A percentile compares a stretch with the other conserved stretches of the same genome.
phyloP scores from a whole-genome alignment of 2,329 filamentous ascomycete genomes.

The Diaporthe sp. region DNA sequence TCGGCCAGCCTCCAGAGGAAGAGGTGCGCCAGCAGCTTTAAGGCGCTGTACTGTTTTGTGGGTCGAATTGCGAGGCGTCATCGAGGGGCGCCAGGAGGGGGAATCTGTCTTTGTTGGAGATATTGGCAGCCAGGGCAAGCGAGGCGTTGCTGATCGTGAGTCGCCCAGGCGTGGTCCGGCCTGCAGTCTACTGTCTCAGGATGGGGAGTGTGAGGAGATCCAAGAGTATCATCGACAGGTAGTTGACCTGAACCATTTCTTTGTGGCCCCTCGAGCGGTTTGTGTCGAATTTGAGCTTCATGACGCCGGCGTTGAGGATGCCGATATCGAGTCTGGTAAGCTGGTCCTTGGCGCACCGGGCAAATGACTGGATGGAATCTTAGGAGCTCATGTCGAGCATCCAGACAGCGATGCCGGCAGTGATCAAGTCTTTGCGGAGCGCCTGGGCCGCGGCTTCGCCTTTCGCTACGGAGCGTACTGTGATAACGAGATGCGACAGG shows the following conservation, averaged over 20 bases:
- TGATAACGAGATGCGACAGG: constrained; percentile 57
- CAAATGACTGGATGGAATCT: constrained; percentile 60
- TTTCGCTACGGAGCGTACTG: constrained; percentile 59
- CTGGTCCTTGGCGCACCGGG: constrained; percentile 48
- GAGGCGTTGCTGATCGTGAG: constrained; percentile 53
- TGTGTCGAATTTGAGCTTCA: constrained; percentile 44
- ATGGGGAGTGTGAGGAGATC: constrained; percentile 52
- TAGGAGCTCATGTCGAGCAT: constrained; percentile 63
- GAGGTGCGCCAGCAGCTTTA: constrained; percentile 49
- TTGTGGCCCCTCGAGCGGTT: constrained; percentile 55
- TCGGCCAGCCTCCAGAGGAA: constrained; percentile 49
- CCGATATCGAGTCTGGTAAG: constrained; percentile 58
- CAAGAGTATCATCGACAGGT: constrained; percentile 54
- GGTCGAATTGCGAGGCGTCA: constrained; percentile 43
- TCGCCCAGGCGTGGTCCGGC: constrained; percentile 43
- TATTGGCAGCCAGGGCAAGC: constrained; percentile 44
- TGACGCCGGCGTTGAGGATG: constrained; percentile 61
- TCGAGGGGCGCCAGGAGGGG: constrained; percentile 51
- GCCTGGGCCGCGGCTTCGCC: constrained; percentile 57
- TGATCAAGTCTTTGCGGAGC: constrained; percentile 49
- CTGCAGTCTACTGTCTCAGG: constrained; percentile 47
- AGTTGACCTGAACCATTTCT: constrained; percentile 57
- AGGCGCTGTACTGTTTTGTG: constrained; percentile 43
- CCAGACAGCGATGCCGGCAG: constrained; percentile 62
- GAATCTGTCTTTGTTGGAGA: constrained; percentile 45